Base-by-base conservation (phyloP, 768 basidiomycete genomes). In the Lanmaoa pseudosensibilis region DNA sequence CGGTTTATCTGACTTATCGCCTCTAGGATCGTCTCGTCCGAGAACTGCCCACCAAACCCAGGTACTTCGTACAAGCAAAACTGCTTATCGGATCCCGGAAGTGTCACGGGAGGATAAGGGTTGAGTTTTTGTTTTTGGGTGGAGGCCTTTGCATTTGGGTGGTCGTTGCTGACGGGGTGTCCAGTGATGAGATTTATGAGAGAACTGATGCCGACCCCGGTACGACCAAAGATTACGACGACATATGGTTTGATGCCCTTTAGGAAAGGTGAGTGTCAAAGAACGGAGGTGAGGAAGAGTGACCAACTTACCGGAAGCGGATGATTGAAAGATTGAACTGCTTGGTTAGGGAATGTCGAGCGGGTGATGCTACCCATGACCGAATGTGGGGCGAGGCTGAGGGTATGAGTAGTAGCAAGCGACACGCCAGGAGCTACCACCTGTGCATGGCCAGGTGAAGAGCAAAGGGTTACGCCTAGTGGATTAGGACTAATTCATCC, bases 121-220 rank as follows among this genome's bases (percentile, higher is more conserved):
- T 19, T 39, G 46, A 51, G 41, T 12, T n/a, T 55, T 15, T 9
- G 38, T 27, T 27, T 27, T 27, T 27, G 27, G 0, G 52, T 19
- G 38, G 32, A 34, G 0, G 45, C 36, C 33, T 30, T 41, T 44
- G 55, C 61, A 34, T 69, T 37, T 4, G 65, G 27, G 43, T 65
- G 48, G 16, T 38, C 55, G 18, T 39, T 43, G 54, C 63, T 67
- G 51, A 54, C 4, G 23, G 65, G 61, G 41, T 52, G 43, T n/a
- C 65, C 63, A 9, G 37, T 25, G 25, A 72, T 66, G 53, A 72
- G 62, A 54, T 70, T 70, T 6, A 63, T 40, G 54, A 72, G 61
- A 16, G 69, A 70, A 15, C 70, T 70, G 46, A 70, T 37, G 19
- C 69, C 69, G 8, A 62, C 70, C 0, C 69, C 69, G 0, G 70